phyloP scores from a whole-genome alignment of 306 rosid species.

The Canavalia ensiformis region DNA sequence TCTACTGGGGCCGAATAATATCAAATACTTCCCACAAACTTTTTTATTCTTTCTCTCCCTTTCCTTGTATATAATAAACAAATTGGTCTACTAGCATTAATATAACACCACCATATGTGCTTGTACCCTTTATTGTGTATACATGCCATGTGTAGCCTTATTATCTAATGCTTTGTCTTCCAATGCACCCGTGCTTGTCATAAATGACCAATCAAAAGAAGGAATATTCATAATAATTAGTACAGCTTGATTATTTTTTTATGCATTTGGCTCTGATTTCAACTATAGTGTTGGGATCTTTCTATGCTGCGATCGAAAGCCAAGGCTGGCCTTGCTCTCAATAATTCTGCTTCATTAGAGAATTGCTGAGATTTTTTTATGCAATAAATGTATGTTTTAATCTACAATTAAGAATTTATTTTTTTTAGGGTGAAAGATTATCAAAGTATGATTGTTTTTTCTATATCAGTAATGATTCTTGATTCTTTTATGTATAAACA shows the following conservation, averaged over 20 bases:
- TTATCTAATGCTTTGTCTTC: not conserved
- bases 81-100: not conserved
- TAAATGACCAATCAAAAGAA: not conserved
- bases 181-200: not conserved
- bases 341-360: too few species aligned
- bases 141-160: not conserved
- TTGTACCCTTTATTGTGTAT: not conserved
- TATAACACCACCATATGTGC: not conserved
- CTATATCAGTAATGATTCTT: too few species aligned
- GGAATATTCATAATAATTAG: not conserved
- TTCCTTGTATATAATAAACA: too few species aligned
- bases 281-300: not conserved
- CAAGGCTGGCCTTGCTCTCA: not conserved
- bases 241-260: not conserved
- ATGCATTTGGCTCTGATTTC: constrained; percentile 12
- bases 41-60: not conserved
- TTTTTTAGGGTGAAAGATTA: too few species aligned
- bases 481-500: too few species aligned
- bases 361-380: too few species aligned
- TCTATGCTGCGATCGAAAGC: not conserved
- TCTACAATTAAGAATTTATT: too few species aligned
- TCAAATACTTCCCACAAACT: constrained; percentile 10
- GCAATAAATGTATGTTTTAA: too few species aligned
- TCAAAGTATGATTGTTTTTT: too few species aligned
- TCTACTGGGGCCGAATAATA: constrained; percentile 21